Percentiles rank a stretch among this genome's conserved stretches.
Conservation (phyloP, 1,139 yeast species). For the Kodamaea anthophila region DNA sequence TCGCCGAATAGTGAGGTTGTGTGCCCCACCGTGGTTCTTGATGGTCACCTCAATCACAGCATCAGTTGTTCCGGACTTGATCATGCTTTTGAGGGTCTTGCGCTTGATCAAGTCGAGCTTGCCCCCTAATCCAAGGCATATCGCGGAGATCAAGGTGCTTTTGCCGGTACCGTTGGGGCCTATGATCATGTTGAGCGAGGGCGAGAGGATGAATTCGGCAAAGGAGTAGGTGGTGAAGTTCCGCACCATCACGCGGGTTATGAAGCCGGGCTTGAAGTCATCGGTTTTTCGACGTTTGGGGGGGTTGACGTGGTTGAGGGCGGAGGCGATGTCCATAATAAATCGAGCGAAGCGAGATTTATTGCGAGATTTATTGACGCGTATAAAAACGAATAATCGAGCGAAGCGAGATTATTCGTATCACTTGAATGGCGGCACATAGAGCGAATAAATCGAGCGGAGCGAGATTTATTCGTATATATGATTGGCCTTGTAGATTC, state of each 20-base stretch:
- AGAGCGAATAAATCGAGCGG: no score
- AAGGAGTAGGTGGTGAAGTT: constrained; percentile 81
- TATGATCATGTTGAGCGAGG: constrained; percentile 83
- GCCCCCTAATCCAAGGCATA: constrained; percentile 87
- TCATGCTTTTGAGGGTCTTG: constrained; percentile 65
- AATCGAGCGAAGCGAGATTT: no score
- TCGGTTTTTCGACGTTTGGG: constrained; percentile 6
- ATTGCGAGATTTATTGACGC: no score
- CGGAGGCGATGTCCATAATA: constrained; percentile 4
- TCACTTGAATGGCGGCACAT: no score
- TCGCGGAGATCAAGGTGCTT: constrained; percentile 88
- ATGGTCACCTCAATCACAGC: constrained; percentile 64
- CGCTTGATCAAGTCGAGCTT: constrained; percentile 75
- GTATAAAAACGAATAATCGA: no score
- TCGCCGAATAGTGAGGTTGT: constrained; percentile 30
- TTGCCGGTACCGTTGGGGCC: constrained; percentile 99
- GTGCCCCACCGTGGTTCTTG: constrained; percentile 33
- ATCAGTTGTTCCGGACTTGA: constrained; percentile 60
- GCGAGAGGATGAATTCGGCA: constrained; percentile 76
- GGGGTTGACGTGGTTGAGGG: constrained; percentile 2
- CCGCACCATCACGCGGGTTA: constrained; percentile 56
- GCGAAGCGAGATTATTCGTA: no score
- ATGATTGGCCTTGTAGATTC: no score
- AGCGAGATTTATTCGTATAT: no score
- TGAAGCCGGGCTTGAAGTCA: constrained; percentile 52